Conservation (phyloP, 805 yeast genomes). For the Maudiozyma bulderi region DNA sequence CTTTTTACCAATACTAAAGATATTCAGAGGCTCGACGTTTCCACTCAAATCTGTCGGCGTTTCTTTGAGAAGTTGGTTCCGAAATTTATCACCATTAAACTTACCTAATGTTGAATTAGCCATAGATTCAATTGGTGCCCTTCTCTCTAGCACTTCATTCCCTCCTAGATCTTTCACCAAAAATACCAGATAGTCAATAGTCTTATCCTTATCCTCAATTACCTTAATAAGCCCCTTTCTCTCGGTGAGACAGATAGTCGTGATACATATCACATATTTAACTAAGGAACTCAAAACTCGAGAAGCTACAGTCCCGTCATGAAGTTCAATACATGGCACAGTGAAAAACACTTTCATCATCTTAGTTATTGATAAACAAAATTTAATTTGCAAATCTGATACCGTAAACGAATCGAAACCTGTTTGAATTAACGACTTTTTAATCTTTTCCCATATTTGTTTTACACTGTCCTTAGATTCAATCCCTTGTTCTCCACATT, state of each 20-base stretch:
- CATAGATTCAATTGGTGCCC: slow-evolving; percentile 29
- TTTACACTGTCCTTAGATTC: not conserved
- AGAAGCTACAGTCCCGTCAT: not conserved
- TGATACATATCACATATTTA: not conserved
- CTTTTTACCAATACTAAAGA: not conserved
- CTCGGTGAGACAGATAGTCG: not conserved
- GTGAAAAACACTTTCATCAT: not conserved
- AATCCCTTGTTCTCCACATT: slow-evolving; percentile 14
- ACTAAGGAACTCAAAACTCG: not conserved
- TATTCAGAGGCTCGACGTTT: not conserved
- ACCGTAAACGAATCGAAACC: not conserved
- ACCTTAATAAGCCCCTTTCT: slow-evolving; percentile 10
- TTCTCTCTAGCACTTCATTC: slow-evolving; percentile 15
- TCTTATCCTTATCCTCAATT: slow-evolving; percentile 25
- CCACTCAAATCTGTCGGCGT: not conserved
- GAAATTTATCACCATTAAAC: not conserved
- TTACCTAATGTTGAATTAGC: slow-evolving; percentile 10
- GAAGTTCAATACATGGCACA: not conserved
- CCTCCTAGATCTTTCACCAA: slow-evolving; percentile 20
- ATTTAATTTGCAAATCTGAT: slow-evolving; percentile 1
- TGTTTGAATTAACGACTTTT: not conserved
- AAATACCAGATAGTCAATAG: slow-evolving; percentile 24
- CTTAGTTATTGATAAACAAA: slow-evolving; percentile 4
- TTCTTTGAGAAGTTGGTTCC: not conserved
- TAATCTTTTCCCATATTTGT: not conserved